Evolutionary conservation across 73 alveolate genomes (phyloP), one percentile per base, ranked within the genome.

Genomic region (Paramecium primaurelia): DNA sequence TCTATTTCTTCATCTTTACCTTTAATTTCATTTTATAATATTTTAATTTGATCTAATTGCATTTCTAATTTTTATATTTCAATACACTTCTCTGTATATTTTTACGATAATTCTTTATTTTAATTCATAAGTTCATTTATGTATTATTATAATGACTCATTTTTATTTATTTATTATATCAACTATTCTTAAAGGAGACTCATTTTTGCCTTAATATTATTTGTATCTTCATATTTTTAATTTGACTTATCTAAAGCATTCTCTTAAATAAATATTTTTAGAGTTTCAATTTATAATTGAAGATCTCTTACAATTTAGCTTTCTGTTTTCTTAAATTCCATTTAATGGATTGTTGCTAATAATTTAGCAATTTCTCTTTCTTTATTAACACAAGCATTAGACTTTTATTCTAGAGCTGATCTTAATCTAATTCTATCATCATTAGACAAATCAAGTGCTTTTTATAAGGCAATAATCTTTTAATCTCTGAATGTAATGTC

Each of bases 301-400:
- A 45, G 47, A n/a, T 80, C 91, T 49, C 40, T 75, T 75, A 75
- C 40, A 34, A 80, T 40, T 25, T 22, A 22, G 12, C 26, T 42
- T 14, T 80, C 91, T 4, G 25, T 32, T 80, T 47, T 80, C 47
- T 47, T 80, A 18, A 80, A 42, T 45, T 80, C 91, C 47, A 80
- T 25, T 44, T 80, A 80, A 80, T 80, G 91, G 2, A 80, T 80
- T 8, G 91, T 80, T 44, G 91, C 71, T 36, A 80, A 47, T 80
- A 80, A 80, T 80, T 80, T 45, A 6, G 73, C 91, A n/a, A 80
- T 80, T 80, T 80, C 91, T n/a, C 91, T 80, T 36, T 80, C 91
- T 47, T 80, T 80, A 26, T 80, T 80, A 4, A 47, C 91, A 80
- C 91, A 80, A 6, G 30, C 26, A 45, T 22, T 47, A 42, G 71